These are phyloP conservation scores for Cadophora sp. DNA, from an alignment of 2,329 filamentous ascomycete species.

Conservation along the genomic window DNA sequence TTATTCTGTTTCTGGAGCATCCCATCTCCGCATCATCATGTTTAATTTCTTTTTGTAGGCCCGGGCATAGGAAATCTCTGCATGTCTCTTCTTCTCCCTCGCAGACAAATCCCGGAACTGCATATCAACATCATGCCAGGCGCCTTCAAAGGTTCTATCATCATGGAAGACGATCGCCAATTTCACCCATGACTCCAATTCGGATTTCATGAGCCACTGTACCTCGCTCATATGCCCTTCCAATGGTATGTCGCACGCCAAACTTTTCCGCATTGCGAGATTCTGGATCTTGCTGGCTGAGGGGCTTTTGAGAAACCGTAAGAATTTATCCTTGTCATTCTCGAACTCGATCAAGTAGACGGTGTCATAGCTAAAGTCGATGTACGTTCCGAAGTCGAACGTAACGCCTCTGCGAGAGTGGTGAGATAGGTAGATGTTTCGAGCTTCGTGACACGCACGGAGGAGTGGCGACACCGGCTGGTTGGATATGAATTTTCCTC, in stretches of 20 bases:
- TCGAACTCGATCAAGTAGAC: not conserved
- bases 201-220: not conserved
- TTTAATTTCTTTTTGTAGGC: not conserved
- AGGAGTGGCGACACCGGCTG: not conserved
- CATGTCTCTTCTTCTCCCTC: not conserved
- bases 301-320: not conserved
- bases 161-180: not conserved
- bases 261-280: not conserved
- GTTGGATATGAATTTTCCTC: slow-evolving; percentile 14
- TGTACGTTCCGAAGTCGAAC: slow-evolving; percentile 10
- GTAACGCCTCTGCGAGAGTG: not conserved
- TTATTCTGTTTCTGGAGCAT: not conserved
- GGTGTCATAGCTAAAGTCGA: not conserved
- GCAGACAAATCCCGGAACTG: not conserved
- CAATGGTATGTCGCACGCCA: slow-evolving; percentile 1
- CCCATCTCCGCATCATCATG: not conserved
- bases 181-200: not conserved
- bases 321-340: not conserved
- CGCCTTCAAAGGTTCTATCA: not conserved
- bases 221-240: slow-evolving; percentile 1
- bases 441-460: not conserved
- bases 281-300: not conserved
- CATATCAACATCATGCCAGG: not conserved
- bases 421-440: not conserved
- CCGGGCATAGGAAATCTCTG: slow-evolving; percentile 3